Conservation (phyloP, 768 basidiomycete genomes). For the Lentinula aciculospora region DNA sequence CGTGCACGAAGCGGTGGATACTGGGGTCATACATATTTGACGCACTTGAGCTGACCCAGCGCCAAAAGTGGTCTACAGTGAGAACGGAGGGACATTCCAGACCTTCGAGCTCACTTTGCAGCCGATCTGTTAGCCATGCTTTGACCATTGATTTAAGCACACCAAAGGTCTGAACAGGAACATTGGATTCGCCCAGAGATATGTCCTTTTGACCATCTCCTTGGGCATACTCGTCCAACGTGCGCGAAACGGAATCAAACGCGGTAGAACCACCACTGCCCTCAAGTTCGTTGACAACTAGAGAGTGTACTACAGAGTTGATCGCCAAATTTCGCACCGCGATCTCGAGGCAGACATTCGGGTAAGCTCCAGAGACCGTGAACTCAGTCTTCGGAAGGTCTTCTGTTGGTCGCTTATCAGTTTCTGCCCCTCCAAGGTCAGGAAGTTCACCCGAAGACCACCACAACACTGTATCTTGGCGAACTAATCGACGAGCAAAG, state of each 20-base stretch:
- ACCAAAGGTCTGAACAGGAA: conserved; percentile 82
- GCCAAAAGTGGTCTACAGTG: conserved; percentile 92
- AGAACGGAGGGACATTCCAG: conserved; percentile 61
- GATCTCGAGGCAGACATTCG: conserved; percentile 89
- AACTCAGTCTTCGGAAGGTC: conserved; percentile 86
- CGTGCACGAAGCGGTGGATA: conserved; percentile 88
- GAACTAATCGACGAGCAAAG: conserved; percentile 81
- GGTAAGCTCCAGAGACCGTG: conserved; percentile 77
- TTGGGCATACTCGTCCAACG: conserved; percentile 81
- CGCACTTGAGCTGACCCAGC: conserved; percentile 86
- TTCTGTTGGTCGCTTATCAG: conserved; percentile 71
- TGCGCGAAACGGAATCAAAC: conserved; percentile 90
- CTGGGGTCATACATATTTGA: conserved; percentile 90
- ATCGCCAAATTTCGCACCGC: conserved; percentile 90
- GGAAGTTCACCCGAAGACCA: conserved; percentile 90
- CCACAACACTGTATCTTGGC: conserved; percentile 92
- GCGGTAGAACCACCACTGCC: conserved; percentile 91
- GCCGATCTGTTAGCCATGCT: conserved; percentile 84
- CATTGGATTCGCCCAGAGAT: conserved; percentile 82
- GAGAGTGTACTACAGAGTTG: conserved; percentile 89
- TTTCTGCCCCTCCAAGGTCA: conserved; percentile 90
- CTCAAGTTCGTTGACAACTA: conserved; percentile 95
- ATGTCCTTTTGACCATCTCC: conserved; percentile 66
- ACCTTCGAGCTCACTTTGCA: conserved; percentile 59
- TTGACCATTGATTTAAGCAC: conserved; percentile 87